Percentiles rank a stretch among this genome's conserved stretches.
These are phyloP conservation scores for Larix kaempferi DNA, from an alignment of 75 land plant genomes.

Conservation along the genomic window DNA sequence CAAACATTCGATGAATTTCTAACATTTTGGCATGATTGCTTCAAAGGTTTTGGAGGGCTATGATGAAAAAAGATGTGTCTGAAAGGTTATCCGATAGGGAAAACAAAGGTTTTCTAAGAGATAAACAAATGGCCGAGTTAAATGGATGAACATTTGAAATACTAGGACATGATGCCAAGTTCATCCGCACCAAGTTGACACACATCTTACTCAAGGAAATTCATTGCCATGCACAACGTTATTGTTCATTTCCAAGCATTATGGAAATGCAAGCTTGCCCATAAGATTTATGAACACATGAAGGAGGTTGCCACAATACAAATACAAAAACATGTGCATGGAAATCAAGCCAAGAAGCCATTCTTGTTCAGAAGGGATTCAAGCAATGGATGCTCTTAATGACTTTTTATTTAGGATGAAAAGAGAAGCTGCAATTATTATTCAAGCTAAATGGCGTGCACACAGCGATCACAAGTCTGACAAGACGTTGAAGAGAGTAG, in stretches of 20 bases:
- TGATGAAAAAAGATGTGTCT: constrained; percentile 80
- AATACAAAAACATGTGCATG: constrained; percentile 74
- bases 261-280: constrained; percentile 76
- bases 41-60: constrained; percentile 75
- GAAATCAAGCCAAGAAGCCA: constrained; percentile 46
- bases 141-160: constrained; percentile 79
- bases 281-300: constrained; percentile 61
- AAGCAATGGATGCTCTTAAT: constrained; percentile 82
- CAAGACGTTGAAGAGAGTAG: constrained; percentile 56
- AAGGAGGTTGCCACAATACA: constrained; percentile 72
- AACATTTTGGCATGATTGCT: constrained; percentile 81
- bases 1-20: constrained; percentile 90
- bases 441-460: constrained; percentile 75
- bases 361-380: constrained; percentile 74
- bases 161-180: constrained; percentile 68
- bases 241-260: constrained; percentile 57
- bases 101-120: constrained; percentile 88
- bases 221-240: constrained; percentile 56
- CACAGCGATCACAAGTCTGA: constrained; percentile 52
- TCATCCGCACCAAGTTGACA: constrained; percentile 68
- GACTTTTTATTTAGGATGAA: constrained; percentile 55
- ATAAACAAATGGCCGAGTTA: constrained; percentile 95
- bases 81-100: constrained; percentile 86
- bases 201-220: no score
- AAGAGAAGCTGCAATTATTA: constrained; percentile 65